A percentile compares a stretch with the other conserved stretches of the same genome.
phyloP scores from a whole-genome alignment of 805 yeast species.

The Yamadazyma scolyti region DNA sequence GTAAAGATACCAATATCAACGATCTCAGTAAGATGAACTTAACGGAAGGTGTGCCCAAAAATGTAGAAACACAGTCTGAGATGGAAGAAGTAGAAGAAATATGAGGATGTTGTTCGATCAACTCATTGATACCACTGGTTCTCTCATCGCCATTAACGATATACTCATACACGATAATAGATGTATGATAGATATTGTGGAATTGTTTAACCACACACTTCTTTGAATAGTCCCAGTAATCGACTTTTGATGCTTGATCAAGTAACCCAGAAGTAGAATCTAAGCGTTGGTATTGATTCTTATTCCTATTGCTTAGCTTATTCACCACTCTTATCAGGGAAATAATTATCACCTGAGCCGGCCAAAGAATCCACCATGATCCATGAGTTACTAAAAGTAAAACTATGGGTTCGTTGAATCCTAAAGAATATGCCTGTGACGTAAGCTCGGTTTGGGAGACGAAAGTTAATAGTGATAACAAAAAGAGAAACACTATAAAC shows the following conservation, averaged over 20 bases:
- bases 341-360: conserved; percentile 53
- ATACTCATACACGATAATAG: conserved; percentile 40
- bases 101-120: conserved; percentile 35
- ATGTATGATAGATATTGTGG: conserved; percentile 42
- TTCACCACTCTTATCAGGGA: conserved; percentile 3
- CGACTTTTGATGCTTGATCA: conserved; percentile 5
- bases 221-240: conserved; percentile 25
- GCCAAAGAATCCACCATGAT: conserved; percentile 73
- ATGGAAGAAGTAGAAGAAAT: conserved; percentile 31
- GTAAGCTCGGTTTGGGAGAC: conserved; percentile 81
- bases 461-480: conserved; percentile 48
- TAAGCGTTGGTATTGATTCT: conserved; percentile 7
- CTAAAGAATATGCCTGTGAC: conserved; percentile 56
- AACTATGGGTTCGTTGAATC: conserved; percentile 67
- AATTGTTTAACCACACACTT: conserved; percentile 38
- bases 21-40: conserved; percentile 43
- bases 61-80: conserved; percentile 27
- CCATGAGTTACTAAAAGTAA: conserved; percentile 71
- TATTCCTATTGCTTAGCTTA: conserved; percentile 1
- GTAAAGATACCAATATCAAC: conserved; percentile 47
- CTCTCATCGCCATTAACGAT: conserved; percentile 34
- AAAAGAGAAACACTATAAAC: conserved; percentile 29
- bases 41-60: conserved; percentile 44
- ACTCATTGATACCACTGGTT: conserved; percentile 26
- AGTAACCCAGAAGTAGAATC: conserved; percentile 9